Evolutionary conservation across 2,329 filamentous ascomycete genomes (phyloP), one percentile per base, ranked within the genome.

Genomic region (Penicillium digitatum): DNA sequence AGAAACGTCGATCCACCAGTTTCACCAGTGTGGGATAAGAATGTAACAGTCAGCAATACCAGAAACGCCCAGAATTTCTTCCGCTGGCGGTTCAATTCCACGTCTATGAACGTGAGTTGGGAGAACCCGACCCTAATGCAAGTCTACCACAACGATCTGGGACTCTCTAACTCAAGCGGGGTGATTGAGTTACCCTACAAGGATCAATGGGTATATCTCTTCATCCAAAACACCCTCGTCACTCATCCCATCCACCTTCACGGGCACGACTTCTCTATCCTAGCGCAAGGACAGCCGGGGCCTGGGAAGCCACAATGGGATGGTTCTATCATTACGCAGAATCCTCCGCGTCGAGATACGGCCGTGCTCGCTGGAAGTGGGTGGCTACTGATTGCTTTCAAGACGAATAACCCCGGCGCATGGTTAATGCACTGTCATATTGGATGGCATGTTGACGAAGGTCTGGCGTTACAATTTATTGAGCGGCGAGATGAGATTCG

Each of bases 1-100:
- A 48, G 39, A 29, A 39, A 39, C 12, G 46, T 48, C 24, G 46
- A 48, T 27, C 34, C n/a, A 16, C 46, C 46, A 29, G 11, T 39
- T 18, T 48, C 32, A 20, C 46, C 46, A 11, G 22, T 39, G 6
- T 48, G 46, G 46, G 14, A 37, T 11, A 20, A 14, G 4, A 48
- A 48, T 3, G n/a, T 48, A 20, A 48, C 34, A 20, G 46, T 48
- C n/a, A 48, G 35, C 24, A 38, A 48, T 20, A 27, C 32, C 8
- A 27, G 34, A 11, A 48, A 48, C 9, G 34, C 24, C 16, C 34
- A 54, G 26, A 54, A 48, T 3, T 39, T 57, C 37, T 57, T 59
- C 46, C 53, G 48, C 12, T 62, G 58, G 58, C 70, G 72, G 9
- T 66, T 77, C 57, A 87, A 87, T 57, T 83, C 83, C 57, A 72